Evolutionary conservation across 371 early-diverging fungal species (phyloP), one percentile per base, ranked within the genome.

Genomic region (Phascolomyces articulosus): DNA sequence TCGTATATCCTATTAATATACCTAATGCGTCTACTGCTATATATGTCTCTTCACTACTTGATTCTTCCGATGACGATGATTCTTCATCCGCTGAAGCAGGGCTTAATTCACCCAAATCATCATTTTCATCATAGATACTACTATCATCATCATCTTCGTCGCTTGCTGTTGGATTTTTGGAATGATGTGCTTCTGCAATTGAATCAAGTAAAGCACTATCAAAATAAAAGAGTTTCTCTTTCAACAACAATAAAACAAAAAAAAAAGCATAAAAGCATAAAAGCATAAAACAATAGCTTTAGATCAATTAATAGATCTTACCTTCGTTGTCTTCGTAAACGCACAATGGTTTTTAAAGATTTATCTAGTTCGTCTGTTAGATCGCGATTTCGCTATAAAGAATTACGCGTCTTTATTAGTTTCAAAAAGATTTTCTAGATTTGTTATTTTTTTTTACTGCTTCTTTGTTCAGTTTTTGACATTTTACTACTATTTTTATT

Each of bases 71-170:
- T 15, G 56, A 55, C 1, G 65, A 60, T 15, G 65, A 65, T 9
- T 40, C 57, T 41, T 63, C 63, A 4, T 59, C 60, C 10, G 58
- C 41, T 13, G 53, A 24, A 31, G 65, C 47, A 44, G 55, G 57
- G 9, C 60, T 59, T 21, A 65, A 40, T 24, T 65, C 65, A 20
- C 55, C 65, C 23, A 65, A 51, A 40, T 65, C 65, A 20, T 54
- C 44, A 28, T 65, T 59, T 41, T 65, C 65, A 16, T 65, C 65
- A 29, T 59, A 65, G 3, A 55, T 49, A 23, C 65, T 65, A 53
- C 65, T 65, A 41, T 65, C 60, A 48, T 65, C 65, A 34, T 65
- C 65, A 18, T 65, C 65, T 18, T 65, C 60, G 55, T 65, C 59
- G 31, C 59, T 65, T 28, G 60, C 59, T 34, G 31, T 28, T 53